Conservation (phyloP, 108 stramenopile species). For the Cyclostephanos tholiformis region DNA sequence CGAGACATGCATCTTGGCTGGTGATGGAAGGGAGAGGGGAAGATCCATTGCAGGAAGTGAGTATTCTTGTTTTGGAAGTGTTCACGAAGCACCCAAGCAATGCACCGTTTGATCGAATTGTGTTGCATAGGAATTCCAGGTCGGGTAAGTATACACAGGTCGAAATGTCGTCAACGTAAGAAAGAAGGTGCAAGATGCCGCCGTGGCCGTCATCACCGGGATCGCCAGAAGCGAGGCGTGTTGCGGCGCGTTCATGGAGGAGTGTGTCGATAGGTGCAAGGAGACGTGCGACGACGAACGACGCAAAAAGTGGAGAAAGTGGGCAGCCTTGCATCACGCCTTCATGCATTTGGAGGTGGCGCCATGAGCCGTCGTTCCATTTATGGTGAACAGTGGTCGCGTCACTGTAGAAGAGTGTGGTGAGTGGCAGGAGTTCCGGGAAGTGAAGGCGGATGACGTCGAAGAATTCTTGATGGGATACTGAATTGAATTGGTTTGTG, state of each 20-base stretch:
- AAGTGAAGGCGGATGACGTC: too few relatives aligned
- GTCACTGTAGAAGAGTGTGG: not conserved
- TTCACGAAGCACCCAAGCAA: not conserved
- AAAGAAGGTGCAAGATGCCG: not conserved
- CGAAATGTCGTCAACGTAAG: not conserved
- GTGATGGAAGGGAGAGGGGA: not conserved
- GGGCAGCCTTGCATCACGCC: conserved; percentile 37
- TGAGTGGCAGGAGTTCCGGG: not conserved
- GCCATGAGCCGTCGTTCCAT: conserved; percentile 5
- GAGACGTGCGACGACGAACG: conserved; percentile 11
- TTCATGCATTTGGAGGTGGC: conserved; percentile 2
- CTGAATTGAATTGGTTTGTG: too few relatives aligned
- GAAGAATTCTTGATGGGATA: too few relatives aligned
- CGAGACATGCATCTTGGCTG: not conserved
- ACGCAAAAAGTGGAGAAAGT: conserved; percentile 17
- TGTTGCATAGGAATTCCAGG: not conserved
- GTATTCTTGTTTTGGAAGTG: not conserved
- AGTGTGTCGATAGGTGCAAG: not conserved
- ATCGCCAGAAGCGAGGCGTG: not conserved
- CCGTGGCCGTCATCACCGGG: not conserved
- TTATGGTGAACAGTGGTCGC: not conserved
- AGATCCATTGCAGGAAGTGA: not conserved
- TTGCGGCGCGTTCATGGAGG: not conserved
- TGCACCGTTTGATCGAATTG: not conserved
- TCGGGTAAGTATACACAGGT: not conserved